These are phyloP conservation scores for Talaromyces nanjingensis DNA, from an alignment of 495 filamentous ascomycete genomes.

Conservation along the genomic window DNA sequence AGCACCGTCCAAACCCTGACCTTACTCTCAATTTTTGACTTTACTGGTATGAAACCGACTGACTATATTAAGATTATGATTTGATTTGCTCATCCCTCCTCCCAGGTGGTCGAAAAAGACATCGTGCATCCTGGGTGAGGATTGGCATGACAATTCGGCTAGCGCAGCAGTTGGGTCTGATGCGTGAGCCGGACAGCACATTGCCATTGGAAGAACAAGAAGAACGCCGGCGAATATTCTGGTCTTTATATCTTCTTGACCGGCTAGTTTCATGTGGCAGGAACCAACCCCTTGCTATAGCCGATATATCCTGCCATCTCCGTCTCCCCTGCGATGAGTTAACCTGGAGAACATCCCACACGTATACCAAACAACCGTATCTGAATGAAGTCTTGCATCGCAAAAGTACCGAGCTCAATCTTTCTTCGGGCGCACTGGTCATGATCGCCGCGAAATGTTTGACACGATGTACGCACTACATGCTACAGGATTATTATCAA, in stretches of 20 bases:
- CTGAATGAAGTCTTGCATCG: conserved; percentile 14
- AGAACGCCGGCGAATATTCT: conserved; percentile 24
- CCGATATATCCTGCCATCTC: conserved; percentile 18
- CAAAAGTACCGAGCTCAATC: conserved; percentile 1
- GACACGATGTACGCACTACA: conserved; percentile 12
- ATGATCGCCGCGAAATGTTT: conserved; percentile 4
- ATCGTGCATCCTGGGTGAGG: conserved; percentile 23
- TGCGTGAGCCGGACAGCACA: conserved; percentile 17
- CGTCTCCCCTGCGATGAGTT: conserved; percentile 14
- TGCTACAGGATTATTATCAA: conserved; percentile 20
- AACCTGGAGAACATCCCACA: conserved; percentile 8
- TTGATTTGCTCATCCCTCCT: conserved; percentile 4
- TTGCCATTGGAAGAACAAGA: conserved; percentile 19
- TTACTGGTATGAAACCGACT: conserved; percentile 16
- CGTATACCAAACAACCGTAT: conserved; percentile 16
- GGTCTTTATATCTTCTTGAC: conserved; percentile 29
- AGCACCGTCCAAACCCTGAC: conserved; percentile 21
- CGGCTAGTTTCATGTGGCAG: conserved; percentile 24
- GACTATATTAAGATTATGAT: neutral
- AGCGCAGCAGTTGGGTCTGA: conserved; percentile 23
- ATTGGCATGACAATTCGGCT: conserved; percentile 27
- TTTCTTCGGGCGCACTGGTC: neutral
- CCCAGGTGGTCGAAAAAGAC: conserved; percentile 16
- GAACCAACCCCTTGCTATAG: conserved; percentile 20
- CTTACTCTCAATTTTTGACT: conserved; percentile 24